Percentiles rank a stretch among this genome's conserved stretches.
These are phyloP conservation scores for Rhododendron williamsianum DNA, from an alignment of 148 eudicot genomes.

Conservation along the genomic window DNA sequence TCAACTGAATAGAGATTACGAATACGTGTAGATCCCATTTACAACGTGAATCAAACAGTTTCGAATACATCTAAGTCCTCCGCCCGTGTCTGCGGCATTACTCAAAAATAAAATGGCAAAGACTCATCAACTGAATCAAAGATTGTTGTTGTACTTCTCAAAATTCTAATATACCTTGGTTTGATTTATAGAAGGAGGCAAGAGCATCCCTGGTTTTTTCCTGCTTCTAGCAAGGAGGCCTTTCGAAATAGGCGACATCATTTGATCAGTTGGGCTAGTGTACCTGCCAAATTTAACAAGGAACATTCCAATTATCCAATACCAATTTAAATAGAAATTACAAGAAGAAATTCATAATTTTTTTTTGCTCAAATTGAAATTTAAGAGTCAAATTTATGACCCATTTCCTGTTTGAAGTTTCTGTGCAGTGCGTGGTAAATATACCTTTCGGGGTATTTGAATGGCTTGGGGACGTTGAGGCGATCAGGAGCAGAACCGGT, in stretches of 20 bases:
- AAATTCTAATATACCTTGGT: slow-evolving; percentile 36
- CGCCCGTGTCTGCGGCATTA: not conserved
- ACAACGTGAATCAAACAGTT: not conserved
- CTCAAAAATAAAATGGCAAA: not conserved
- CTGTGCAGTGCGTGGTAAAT: not conserved
- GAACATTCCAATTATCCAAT: not conserved
- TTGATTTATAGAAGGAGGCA: slow-evolving; percentile 51
- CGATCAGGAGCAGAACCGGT: slow-evolving; percentile 27
- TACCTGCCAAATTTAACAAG: slow-evolving; percentile 21
- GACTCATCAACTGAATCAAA: not conserved
- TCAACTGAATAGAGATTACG: no score
- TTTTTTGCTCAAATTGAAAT: not conserved
- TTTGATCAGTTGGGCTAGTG: slow-evolving; percentile 46
- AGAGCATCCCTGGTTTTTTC: slow-evolving; percentile 35
- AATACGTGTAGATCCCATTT: no score
- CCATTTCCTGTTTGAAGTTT: not conserved
- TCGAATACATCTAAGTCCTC: not conserved
- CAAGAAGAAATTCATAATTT: not conserved
- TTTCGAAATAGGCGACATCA: slow-evolving; percentile 44
- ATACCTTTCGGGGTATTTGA: slow-evolving; percentile 37
- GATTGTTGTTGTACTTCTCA: not conserved
- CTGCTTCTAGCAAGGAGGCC: slow-evolving; percentile 42
- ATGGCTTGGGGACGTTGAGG: slow-evolving; percentile 36
- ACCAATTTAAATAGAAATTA: not conserved
- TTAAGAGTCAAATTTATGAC: not conserved